phyloP scores from a whole-genome alignment of 345 rosid species.

The Clausena lansium region DNA sequence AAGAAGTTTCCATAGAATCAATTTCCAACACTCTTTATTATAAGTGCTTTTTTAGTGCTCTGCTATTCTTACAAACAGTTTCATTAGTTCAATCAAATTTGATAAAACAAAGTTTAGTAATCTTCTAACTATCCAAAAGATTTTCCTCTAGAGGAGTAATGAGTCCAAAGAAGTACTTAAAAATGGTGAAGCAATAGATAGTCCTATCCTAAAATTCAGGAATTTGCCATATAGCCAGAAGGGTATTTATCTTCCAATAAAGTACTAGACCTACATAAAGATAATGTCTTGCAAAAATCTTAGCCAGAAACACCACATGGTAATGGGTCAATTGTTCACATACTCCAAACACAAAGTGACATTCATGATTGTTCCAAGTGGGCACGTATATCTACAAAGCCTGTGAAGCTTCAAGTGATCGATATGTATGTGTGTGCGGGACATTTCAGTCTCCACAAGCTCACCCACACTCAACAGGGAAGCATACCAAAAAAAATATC shows the following conservation, averaged over 20 bases:
- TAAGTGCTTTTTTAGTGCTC: too few relatives aligned
- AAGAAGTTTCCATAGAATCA: not conserved
- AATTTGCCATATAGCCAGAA: conserved; percentile 21
- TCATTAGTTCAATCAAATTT: not conserved
- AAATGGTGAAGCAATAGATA: not conserved
- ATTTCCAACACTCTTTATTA: not conserved
- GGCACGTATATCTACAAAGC: conserved; percentile 11
- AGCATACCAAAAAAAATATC: not conserved
- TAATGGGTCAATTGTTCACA: conserved; percentile 19
- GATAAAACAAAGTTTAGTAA: not conserved
- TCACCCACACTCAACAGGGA: not conserved
- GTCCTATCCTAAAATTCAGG: not conserved
- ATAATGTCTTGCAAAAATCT: conserved; percentile 17
- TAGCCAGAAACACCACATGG: conserved; percentile 26
- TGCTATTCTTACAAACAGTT: not conserved
- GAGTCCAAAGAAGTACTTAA: not conserved
- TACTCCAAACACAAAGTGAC: conserved; percentile 30
- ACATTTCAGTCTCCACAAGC: not conserved
- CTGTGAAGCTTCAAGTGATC: not conserved
- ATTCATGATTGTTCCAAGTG: conserved; percentile 17
- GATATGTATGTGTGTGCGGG: not conserved
- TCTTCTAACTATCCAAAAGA: not conserved
- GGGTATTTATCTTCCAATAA: not conserved
- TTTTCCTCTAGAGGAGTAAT: not conserved
- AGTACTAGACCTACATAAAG: not conserved